Percentiles rank a stretch among this genome's conserved stretches.
Evolutionary conservation across 257 asterid genomes (phyloP).

Genomic region (Nicotiana obtusifolia): DNA sequence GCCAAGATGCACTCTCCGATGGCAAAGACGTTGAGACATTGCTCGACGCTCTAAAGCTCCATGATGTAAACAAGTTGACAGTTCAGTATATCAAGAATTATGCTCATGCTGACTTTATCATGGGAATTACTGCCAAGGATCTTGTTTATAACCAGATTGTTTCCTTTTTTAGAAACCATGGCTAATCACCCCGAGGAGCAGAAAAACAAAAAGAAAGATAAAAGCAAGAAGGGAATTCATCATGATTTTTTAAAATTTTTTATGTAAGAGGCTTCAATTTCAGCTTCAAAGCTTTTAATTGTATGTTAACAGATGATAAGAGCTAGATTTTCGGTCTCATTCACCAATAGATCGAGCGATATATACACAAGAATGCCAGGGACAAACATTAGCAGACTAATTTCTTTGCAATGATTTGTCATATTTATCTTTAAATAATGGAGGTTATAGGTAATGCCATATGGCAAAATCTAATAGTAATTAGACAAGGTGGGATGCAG

Average conservation of each 20-base stretch:
- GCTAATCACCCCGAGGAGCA: not conserved
- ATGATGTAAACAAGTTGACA: constrained; percentile 39
- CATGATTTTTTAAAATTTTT: not conserved
- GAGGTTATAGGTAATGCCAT: too few species aligned
- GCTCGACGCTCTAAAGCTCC: constrained; percentile 24
- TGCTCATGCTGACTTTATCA: constrained; percentile 52
- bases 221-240: not conserved
- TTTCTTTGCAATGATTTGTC: too few species aligned
- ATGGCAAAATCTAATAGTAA: too few species aligned
- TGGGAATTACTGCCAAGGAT: constrained; percentile 41
- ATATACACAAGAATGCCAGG: too few species aligned
- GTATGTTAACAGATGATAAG: not conserved
- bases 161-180: constrained; percentile 32
- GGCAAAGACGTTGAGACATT: constrained; percentile 46
- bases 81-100: constrained; percentile 34
- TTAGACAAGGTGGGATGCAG: too few species aligned
- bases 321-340: not conserved
- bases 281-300: not conserved
- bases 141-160: constrained; percentile 42
- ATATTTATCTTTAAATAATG: too few species aligned
- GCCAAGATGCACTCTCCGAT: constrained; percentile 41
- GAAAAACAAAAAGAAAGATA: not conserved
- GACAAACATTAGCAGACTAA: too few species aligned
- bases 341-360: too few species aligned
- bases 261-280: not conserved